Base-by-base conservation (phyloP, 1,139 yeast genomes). In the Candida sanyaensis region DNA sequence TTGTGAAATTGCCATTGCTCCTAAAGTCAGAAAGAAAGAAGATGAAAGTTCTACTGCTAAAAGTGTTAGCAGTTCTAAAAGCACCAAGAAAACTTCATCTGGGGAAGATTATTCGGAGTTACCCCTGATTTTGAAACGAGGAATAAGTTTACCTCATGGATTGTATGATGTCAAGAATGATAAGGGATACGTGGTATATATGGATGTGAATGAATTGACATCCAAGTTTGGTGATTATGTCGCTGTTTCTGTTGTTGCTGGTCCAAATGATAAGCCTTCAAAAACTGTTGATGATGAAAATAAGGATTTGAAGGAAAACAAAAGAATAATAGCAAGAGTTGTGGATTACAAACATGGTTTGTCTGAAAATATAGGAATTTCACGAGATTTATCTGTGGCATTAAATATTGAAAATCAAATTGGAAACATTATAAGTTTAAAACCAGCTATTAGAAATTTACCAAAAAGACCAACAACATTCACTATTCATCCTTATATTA, bases 1-100 rank as follows among this genome's bases (percentile, higher is more conserved):
- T 51, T 82, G 96, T 26, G 96, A 92, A 60, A 80, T 92, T 8
- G 83, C 89, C 41, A 84, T 93, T 46, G 91, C 96, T 2, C 97
- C 97, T 9, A 86, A 87, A 61, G 75, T 78, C 26, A 66, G 83
- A 55, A 71, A 70, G 56, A 68, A 67, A 58, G 63, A 65, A 40
- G 59, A 24, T 4, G 27, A 12, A 10, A 42, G 37, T 13, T 38
- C 72, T 10, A 61, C 68, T 6, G 64, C 71, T 5, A 65, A 66
- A 46, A 62, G 67, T 43, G 61, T 65, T 12, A 59, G 60, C 26
- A 42, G 47, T 36, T 50, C 67, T 3, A 60, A 63, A 23, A 50
- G 51, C 26, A 32, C 45, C 7, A 37, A 27, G 24, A 56, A 63
- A 9, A n/a, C 27, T 6, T 3, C 34, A 10, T 11, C 43, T 8